These are phyloP conservation scores for Monosporozyma yasuniensis DNA, from an alignment of 805 yeast genomes.

Conservation along the genomic window DNA sequence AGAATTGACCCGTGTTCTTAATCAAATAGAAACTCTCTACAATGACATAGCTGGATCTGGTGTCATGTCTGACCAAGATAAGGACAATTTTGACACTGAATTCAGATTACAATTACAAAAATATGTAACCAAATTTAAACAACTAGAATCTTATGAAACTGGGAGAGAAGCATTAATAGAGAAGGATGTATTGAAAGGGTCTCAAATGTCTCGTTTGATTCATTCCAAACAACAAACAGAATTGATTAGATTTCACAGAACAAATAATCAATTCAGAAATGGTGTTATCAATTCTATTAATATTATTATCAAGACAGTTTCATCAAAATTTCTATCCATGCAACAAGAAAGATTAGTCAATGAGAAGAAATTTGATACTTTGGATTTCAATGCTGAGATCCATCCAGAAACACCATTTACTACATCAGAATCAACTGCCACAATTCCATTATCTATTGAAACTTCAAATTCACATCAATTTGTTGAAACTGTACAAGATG, in stretches of 20 bases:
- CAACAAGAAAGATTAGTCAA: slow-evolving; percentile 39
- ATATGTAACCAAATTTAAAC: slow-evolving; percentile 41
- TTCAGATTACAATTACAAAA: slow-evolving; percentile 44
- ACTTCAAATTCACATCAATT: slow-evolving; percentile 17
- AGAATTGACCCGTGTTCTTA: slow-evolving; percentile 25
- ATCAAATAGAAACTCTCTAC: slow-evolving; percentile 23
- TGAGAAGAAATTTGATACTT: slow-evolving; percentile 31
- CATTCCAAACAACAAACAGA: slow-evolving; percentile 28
- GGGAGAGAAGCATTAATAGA: slow-evolving; percentile 32
- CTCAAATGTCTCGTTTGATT: slow-evolving; percentile 15
- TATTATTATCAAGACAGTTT: slow-evolving; percentile 35
- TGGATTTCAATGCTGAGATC: slow-evolving; percentile 1
- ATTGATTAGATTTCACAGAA: background rate
- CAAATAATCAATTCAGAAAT: slow-evolving; percentile 36
- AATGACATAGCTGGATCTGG: background rate
- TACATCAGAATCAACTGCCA: background rate
- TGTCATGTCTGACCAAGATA: slow-evolving; percentile 37
- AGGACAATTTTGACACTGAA: slow-evolving; percentile 49
- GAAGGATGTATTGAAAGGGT: slow-evolving; percentile 15
- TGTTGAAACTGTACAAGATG: slow-evolving; percentile 24
- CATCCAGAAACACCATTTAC: background rate
- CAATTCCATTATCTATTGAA: slow-evolving; percentile 9
- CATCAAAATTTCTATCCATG: slow-evolving; percentile 39
- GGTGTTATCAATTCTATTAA: slow-evolving; percentile 44
- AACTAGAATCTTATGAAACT: slow-evolving; percentile 43